Evolutionary conservation across 2,329 filamentous ascomycete species (phyloP).

Genomic region (Simplicillium sp.): DNA sequence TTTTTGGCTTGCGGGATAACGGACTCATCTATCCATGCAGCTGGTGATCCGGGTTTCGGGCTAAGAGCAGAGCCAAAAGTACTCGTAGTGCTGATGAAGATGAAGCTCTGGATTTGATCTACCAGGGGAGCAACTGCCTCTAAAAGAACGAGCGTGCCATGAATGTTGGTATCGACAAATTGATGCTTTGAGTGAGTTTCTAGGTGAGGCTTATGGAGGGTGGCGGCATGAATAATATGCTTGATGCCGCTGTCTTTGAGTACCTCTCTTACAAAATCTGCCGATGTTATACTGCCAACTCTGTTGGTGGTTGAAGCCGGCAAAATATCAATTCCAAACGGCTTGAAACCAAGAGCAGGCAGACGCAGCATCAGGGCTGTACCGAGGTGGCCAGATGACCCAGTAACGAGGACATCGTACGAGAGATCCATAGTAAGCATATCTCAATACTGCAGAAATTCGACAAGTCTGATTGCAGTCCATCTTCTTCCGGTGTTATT

Average conservation of each 20-base stretch:
- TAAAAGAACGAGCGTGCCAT: constrained; percentile 30
- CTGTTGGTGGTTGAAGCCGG: constrained; percentile 23
- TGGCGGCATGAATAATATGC: constrained; percentile 34
- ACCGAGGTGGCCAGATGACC: constrained; percentile 36
- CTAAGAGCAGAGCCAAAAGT: constrained; percentile 30
- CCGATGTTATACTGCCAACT: constrained; percentile 28
- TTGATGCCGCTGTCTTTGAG: constrained; percentile 20
- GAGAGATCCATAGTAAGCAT: too few relatives aligned
- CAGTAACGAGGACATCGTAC: constrained; percentile 32
- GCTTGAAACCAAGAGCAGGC: constrained; percentile 25
- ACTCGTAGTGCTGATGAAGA: constrained; percentile 37
- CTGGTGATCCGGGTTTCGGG: constrained; percentile 22
- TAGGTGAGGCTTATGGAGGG: constrained; percentile 38
- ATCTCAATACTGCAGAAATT: too few relatives aligned
- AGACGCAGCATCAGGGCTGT: constrained; percentile 33
- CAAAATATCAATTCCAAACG: constrained; percentile 34
- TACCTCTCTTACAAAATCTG: constrained; percentile 19
- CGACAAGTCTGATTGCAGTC: too few relatives aligned
- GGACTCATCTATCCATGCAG: constrained; percentile 33
- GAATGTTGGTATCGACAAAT: constrained; percentile 34
- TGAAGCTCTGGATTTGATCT: constrained; percentile 25
- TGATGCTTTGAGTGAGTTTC: constrained; percentile 31
- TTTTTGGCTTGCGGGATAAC: constrained; percentile 33
- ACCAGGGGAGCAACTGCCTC: constrained; percentile 17
- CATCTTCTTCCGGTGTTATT: too few relatives aligned